Percentiles rank a stretch among this genome's conserved stretches.
Conservation (phyloP, 306 rosid species). For the Gynostemma pentaphyllum region DNA sequence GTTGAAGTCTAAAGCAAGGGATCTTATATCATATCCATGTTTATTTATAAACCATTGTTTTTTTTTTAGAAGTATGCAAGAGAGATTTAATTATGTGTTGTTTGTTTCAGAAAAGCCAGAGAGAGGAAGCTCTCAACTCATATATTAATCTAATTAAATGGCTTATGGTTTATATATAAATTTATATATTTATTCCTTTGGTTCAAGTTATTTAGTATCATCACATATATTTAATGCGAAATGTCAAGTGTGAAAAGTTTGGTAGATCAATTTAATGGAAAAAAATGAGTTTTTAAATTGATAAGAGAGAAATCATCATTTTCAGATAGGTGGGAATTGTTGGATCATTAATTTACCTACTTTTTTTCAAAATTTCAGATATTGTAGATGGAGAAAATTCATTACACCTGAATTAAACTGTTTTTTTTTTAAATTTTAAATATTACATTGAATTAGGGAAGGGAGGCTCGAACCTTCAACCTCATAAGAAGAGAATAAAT, state of each 20-base stretch:
- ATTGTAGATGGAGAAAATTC: too few species aligned
- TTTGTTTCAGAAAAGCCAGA: background rate
- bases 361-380: too few species aligned
- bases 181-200: background rate
- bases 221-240: background rate
- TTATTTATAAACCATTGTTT: background rate
- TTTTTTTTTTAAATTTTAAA: too few species aligned
- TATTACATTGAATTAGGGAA: too few species aligned
- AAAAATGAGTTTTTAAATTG: too few species aligned
- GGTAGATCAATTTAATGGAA: background rate
- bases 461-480: too few species aligned
- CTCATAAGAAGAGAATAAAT: too few species aligned
- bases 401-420: too few species aligned
- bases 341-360: too few species aligned
- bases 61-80: background rate
- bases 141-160: background rate
- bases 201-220: background rate
- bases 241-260: background rate
- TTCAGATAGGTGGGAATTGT: too few species aligned
- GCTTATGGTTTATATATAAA: background rate
- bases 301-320: too few species aligned
- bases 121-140: background rate
- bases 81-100: background rate
- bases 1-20: conserved; percentile 47
- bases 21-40: too few species aligned